Base-by-base conservation (phyloP, 345 rosid species). In the Hevea brasiliensis region DNA sequence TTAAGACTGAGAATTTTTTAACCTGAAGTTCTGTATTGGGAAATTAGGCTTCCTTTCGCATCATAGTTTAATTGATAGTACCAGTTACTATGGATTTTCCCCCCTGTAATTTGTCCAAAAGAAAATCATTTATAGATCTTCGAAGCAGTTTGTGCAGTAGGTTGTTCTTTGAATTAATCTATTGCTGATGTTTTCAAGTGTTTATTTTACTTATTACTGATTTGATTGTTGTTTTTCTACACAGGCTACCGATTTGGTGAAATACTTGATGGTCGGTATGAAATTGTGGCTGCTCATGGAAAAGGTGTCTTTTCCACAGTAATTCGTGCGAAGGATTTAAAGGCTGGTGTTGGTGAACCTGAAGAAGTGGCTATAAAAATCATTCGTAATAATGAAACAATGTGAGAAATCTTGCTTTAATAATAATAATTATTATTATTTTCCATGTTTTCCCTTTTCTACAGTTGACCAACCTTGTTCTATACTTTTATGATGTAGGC, bases 261-360 rank as follows among this genome's bases (percentile, higher is more conserved):
- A 84, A 67, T 86, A 75, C 88, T 96, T 78, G 99, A 96, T 82
- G 88, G 92, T 64, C 93, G 97, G 65, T 96, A 93, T 87, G 98
- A 91, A 85, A 89, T 96, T 61, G 82, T 85, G 78, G 98, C 99
- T 75, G 88, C 98, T 71, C 98, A 96, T 83, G 99, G 99, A 32
- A 93, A 93, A 84, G 98, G 98, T 73, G 97, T 96, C 56, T 96
- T 96, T 76, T 96, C 99, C 14, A 90, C 90, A 26, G 99, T 96
- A 37, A 95, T 96, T 55, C 98, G 97, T 42, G 97, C 97, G 1
- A 96, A 83, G 82, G 98, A 96, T 81, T 79, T 90, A 57, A 91
- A 90, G 76, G 91, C 85, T 78, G 87, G 95, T 70, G 70, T 55
- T 72, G 87, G 78, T 68, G 93, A 87, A 62, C 90, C 91, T 44